Percentiles rank a stretch among this genome's conserved stretches.
phyloP scores from a whole-genome alignment of 192 early-diverging fungal genomes.

The Pilobolus umbonatus region DNA sequence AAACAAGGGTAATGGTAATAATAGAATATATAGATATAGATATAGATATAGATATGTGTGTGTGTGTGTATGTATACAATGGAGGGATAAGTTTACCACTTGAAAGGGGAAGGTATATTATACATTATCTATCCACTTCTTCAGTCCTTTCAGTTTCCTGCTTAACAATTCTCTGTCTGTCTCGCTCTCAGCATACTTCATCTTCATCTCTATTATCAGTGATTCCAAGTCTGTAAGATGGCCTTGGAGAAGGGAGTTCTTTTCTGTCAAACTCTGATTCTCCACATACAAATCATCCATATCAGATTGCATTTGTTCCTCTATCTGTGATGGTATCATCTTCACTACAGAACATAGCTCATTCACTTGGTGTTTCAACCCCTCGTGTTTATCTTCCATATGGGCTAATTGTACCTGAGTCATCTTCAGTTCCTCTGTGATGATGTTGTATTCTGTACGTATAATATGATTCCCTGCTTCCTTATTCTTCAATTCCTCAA shows the following conservation, averaged over 20 bases:
- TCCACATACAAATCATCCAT: slow-evolving; percentile 75
- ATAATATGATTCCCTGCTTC: slow-evolving; percentile 60
- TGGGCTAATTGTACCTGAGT: slow-evolving; percentile 52
- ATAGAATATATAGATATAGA: neutral
- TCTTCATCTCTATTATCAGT: slow-evolving; percentile 68
- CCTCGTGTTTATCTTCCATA: slow-evolving; percentile 46
- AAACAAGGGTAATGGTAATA: no score
- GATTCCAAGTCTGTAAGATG: slow-evolving; percentile 61
- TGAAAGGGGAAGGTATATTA: neutral
- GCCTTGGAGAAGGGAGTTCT: slow-evolving; percentile 60
- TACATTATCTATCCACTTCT: slow-evolving; percentile 44
- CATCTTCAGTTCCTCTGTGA: slow-evolving; percentile 64
- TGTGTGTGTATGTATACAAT: neutral
- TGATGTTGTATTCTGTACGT: slow-evolving; percentile 66
- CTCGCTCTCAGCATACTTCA: slow-evolving; percentile 79
- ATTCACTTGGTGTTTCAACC: slow-evolving; percentile 47
- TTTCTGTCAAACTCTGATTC: slow-evolving; percentile 70
- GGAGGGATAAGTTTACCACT: neutral
- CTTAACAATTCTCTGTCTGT: slow-evolving; percentile 66
- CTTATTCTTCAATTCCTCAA: slow-evolving; percentile 49
- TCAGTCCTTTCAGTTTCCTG: slow-evolving; percentile 63
- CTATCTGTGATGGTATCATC: slow-evolving; percentile 49
- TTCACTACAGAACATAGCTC: slow-evolving; percentile 56
- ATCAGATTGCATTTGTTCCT: slow-evolving; percentile 56
- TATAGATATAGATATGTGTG: neutral